Evolutionary conservation across 177 flowering plant genomes (phyloP).

Genomic region (Vitis hybrid): DNA sequence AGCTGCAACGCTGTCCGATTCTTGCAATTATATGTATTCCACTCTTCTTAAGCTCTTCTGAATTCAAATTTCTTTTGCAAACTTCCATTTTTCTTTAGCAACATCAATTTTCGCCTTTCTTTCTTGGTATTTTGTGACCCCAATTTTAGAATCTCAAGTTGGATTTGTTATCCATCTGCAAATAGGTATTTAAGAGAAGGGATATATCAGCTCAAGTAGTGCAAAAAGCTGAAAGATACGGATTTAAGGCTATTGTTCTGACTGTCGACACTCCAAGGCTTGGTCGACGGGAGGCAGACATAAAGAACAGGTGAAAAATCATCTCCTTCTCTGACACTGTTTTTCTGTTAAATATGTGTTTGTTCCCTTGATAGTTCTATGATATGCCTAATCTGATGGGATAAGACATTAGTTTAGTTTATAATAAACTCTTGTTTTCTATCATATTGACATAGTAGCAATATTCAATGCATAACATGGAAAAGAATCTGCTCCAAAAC

Average conservation of each 20-base stretch:
- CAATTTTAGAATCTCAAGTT: conserved; percentile 3
- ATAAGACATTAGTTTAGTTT: no score
- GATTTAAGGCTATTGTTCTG: conserved; percentile 77
- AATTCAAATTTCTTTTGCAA: not conserved
- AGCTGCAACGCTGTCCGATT: conserved; percentile 74
- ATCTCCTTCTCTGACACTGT: not conserved
- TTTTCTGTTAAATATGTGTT: not conserved
- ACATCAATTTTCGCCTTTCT: not conserved
- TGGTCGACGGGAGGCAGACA: conserved; percentile 86
- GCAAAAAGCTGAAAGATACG: conserved; percentile 79
- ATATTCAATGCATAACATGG: not conserved
- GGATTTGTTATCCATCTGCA: not conserved
- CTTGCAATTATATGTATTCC: conserved; percentile 74
- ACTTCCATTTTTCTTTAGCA: not conserved
- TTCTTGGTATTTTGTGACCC: not conserved
- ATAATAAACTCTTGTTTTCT: not conserved
- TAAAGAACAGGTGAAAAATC: conserved; percentile 57
- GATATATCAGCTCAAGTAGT: conserved; percentile 65
- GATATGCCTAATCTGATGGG: not conserved
- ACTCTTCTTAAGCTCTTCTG: not conserved
- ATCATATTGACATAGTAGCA: not conserved
- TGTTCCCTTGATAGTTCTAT: not conserved
- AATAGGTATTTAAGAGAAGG: conserved; percentile 62
- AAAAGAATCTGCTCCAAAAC: not conserved
- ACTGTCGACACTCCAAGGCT: conserved; percentile 75